Conservation (phyloP, 2,329 filamentous ascomycete species). For the Pyrenochaeta sp. region DNA sequence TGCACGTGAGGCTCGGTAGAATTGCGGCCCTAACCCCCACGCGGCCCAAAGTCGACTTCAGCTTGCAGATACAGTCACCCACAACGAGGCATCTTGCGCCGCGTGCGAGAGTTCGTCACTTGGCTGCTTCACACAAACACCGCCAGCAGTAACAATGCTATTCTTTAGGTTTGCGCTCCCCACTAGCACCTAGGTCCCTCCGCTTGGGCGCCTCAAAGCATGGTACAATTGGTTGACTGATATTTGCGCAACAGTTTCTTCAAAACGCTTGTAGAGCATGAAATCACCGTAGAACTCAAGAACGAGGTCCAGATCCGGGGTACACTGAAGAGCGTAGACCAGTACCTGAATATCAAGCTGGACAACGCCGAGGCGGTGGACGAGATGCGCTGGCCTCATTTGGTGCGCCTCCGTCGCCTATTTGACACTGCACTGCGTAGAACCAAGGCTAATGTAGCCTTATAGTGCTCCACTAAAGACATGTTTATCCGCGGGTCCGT, state of each 20-base stretch:
- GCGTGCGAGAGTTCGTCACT: not conserved
- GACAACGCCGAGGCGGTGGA: constrained; percentile 94
- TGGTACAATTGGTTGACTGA: not conserved
- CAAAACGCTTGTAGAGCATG: constrained; percentile 96
- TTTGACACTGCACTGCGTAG: constrained; percentile 8
- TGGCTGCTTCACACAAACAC: constrained; percentile 11
- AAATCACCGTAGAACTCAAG: constrained; percentile 98
- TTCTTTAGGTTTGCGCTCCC: constrained; percentile 60
- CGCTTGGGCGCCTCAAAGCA: too few relatives aligned
- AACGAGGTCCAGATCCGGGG: constrained; percentile 98
- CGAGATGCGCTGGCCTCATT: constrained; percentile 91
- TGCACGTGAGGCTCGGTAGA: constrained; percentile 26
- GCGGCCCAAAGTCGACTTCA: constrained; percentile 25
- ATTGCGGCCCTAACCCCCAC: constrained; percentile 33
- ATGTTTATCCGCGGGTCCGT: constrained; percentile 95
- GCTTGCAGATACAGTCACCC: constrained; percentile 6
- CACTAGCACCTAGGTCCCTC: not conserved
- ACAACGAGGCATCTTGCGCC: not conserved
- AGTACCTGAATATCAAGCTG: constrained; percentile 99
- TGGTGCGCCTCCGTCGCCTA: constrained; percentile 61
- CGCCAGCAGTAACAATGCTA: constrained; percentile 51
- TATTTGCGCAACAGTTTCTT: constrained; percentile 70
- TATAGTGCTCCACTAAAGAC: constrained; percentile 83
- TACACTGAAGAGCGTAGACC: constrained; percentile 95
- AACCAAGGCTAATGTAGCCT: not conserved